phyloP scores from a whole-genome alignment of 2,329 filamentous ascomycete genomes.

The Penicillium psychrosexuale region DNA sequence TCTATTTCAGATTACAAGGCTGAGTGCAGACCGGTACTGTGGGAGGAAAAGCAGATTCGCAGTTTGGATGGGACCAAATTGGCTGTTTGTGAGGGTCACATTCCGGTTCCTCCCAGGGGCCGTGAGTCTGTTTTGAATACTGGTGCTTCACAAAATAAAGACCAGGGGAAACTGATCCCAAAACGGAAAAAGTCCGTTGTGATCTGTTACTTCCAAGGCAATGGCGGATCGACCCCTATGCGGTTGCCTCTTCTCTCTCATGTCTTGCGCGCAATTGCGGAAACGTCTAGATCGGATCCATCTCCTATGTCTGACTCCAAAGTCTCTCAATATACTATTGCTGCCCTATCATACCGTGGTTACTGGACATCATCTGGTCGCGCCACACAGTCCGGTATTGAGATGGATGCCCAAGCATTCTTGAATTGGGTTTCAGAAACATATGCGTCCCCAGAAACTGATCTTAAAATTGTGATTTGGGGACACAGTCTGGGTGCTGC shows the following conservation, averaged over 20 bases:
- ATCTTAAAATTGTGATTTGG: conserved; percentile 60
- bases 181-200: conserved; percentile 19
- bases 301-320: background rate
- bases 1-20: conserved; percentile 61
- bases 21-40: conserved; percentile 60
- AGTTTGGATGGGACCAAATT: conserved; percentile 45
- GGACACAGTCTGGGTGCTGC: conserved; percentile 75
- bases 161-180: background rate
- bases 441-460: conserved; percentile 25
- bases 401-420: conserved; percentile 64
- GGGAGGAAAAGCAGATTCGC: conserved; percentile 57
- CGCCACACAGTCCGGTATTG: conserved; percentile 67
- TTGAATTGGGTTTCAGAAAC: conserved; percentile 58
- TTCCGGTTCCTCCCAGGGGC: conserved; percentile 44
- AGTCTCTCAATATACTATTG: conserved; percentile 36
- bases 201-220: conserved; percentile 36
- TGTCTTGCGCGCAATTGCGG: conserved; percentile 35
- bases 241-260: conserved; percentile 46
- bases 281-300: background rate
- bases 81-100: conserved; percentile 62
- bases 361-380: conserved; percentile 75
- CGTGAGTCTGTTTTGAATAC: conserved; percentile 21
- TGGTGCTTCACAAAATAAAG: conserved; percentile 19
- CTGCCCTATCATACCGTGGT: conserved; percentile 61
- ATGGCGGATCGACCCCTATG: conserved; percentile 33